phyloP scores from a whole-genome alignment of 2,329 filamentous ascomycete genomes.

The Graphilbum ipis-grandicollis region DNA sequence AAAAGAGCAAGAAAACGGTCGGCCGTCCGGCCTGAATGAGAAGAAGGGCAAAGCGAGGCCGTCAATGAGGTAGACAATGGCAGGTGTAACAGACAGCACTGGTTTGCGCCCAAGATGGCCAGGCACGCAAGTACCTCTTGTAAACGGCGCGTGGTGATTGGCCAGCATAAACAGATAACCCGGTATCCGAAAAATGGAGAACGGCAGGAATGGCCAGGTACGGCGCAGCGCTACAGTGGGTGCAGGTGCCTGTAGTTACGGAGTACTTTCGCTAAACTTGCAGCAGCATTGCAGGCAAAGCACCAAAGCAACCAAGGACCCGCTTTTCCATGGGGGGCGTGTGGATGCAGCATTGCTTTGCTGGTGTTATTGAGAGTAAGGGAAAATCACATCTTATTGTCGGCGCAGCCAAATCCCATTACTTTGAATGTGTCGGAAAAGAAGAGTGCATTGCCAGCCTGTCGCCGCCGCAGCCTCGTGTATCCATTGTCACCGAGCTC shows the following conservation, averaged over 20 bases:
- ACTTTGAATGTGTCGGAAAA: neutral
- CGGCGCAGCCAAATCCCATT: constrained; percentile 6
- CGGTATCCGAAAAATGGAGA: constrained; percentile 4
- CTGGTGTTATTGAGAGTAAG: constrained; percentile 12
- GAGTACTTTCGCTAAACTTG: too few species aligned
- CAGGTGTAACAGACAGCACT: too few species aligned
- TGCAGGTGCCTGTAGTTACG: neutral
- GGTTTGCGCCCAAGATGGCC: too few species aligned
- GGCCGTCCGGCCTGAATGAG: too few species aligned
- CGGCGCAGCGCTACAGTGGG: neutral
- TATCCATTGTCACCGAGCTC: too few species aligned
- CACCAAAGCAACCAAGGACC: constrained; percentile 1
- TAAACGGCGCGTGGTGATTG: constrained; percentile 8
- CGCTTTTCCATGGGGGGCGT: constrained; percentile 3
- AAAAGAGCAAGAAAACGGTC: too few species aligned
- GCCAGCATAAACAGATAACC: constrained; percentile 8
- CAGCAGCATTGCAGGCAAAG: too few species aligned
- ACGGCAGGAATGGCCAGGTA: neutral
- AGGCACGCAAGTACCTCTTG: too few species aligned
- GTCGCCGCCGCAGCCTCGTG: too few species aligned
- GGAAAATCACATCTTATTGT: constrained; percentile 10
- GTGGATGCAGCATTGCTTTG: constrained; percentile 7
- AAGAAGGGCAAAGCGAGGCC: too few species aligned
- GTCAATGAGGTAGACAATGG: too few species aligned
- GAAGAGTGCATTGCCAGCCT: neutral